These are phyloP conservation scores for Aspergillus saccharolyticus DNA, from an alignment of 495 filamentous ascomycete genomes.

Conservation along the genomic window DNA sequence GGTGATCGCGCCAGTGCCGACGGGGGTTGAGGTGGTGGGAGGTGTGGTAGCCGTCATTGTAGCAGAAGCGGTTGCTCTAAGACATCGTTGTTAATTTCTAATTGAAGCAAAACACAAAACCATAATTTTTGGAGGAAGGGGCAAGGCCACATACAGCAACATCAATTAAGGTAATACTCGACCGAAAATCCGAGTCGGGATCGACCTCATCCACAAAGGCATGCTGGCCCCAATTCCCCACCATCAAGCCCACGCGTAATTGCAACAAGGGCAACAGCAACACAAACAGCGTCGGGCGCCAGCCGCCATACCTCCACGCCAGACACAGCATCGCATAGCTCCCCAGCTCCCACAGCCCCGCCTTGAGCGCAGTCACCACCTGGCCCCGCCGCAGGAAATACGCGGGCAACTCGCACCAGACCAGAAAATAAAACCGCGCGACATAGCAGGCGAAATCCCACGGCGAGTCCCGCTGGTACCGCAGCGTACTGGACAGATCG, in stretches of 20 bases:
- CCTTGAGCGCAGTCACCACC: constrained; percentile 42
- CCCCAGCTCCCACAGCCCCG: constrained; percentile 51
- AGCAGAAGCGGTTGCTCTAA: constrained; percentile 71
- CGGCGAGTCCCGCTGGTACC: constrained; percentile 66
- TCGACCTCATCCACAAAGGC: constrained; percentile 65
- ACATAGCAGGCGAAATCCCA: constrained; percentile 63
- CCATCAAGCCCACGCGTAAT: constrained; percentile 62
- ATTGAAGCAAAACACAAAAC: no score
- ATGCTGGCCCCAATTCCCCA: constrained; percentile 74
- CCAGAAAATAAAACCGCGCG: constrained; percentile 62
- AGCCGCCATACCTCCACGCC: constrained; percentile 42
- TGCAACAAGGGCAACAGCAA: constrained; percentile 55
- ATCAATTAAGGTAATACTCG: constrained; percentile 69
- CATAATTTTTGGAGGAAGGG: no score
- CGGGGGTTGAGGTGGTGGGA: constrained; percentile 70
- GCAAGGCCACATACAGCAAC: constrained; percentile 50
- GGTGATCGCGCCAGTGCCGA: constrained; percentile 71
- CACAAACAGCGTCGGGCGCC: constrained; percentile 52
- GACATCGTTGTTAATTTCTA: no score
- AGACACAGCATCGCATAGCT: constrained; percentile 47
- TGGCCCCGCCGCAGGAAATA: constrained; percentile 63
- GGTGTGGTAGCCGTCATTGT: constrained; percentile 75
- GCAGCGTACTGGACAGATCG: constrained; percentile 69
- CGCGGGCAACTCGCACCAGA: constrained; percentile 68
- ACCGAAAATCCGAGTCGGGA: constrained; percentile 63